Conservation (phyloP, 176 grass and related monocot genomes). For the Avena atlantica region DNA sequence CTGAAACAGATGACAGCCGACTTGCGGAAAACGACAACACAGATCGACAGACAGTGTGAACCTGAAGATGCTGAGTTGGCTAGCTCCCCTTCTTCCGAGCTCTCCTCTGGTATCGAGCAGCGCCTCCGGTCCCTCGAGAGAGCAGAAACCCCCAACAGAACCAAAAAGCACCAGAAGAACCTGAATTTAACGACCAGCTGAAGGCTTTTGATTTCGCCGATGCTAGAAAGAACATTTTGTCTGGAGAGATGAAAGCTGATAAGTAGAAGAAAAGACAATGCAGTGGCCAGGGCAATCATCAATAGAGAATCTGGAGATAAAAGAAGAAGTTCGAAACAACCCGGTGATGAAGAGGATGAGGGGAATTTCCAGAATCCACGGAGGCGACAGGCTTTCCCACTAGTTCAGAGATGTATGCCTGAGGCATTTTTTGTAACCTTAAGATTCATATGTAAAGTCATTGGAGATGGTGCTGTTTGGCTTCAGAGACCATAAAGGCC, state of each 20-base stretch:
- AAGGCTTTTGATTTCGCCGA: slow-evolving; percentile 69
- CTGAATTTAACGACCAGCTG: slow-evolving; percentile 47
- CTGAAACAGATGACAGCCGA: slow-evolving; percentile 40
- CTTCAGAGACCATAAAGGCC: background rate
- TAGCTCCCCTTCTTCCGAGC: slow-evolving; percentile 20
- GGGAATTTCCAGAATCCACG: slow-evolving; percentile 59
- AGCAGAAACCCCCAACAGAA: slow-evolving; percentile 56
- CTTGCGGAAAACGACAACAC: slow-evolving; percentile 37
- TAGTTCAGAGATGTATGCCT: slow-evolving; percentile 19
- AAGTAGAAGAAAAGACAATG: slow-evolving; percentile 38
- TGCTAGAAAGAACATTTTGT: slow-evolving; percentile 66
- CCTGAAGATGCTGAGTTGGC: slow-evolving; percentile 41
- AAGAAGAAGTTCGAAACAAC: background rate
- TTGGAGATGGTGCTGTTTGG: background rate
- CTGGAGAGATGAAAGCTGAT: slow-evolving; percentile 50
- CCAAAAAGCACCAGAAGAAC: slow-evolving; percentile 41
- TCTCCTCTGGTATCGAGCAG: slow-evolving; percentile 34
- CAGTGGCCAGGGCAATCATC: slow-evolving; percentile 51
- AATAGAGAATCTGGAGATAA: slow-evolving; percentile 46
- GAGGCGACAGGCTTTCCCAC: slow-evolving; percentile 76
- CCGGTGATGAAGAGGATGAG: slow-evolving; percentile 39
- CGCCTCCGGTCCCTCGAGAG: slow-evolving; percentile 48
- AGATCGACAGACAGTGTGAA: slow-evolving; percentile 30
- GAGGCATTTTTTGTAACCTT: background rate
- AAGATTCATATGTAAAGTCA: background rate